phyloP scores from a whole-genome alignment of 2,329 filamentous ascomycete genomes.

The Trichophyton benhamiae region DNA sequence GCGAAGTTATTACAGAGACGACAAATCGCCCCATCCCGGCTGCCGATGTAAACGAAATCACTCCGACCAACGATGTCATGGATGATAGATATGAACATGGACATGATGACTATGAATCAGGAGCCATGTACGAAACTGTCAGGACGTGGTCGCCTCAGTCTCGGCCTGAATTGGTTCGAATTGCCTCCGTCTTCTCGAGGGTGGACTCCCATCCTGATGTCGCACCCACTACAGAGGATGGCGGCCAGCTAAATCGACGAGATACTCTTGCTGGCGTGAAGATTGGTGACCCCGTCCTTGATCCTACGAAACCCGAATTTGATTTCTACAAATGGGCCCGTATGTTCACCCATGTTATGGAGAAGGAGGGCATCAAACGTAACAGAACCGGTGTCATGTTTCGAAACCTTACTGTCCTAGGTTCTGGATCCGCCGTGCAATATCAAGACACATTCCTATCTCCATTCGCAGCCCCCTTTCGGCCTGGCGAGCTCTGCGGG shows the following conservation, averaged over 20 bases:
- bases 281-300: constrained; percentile 38
- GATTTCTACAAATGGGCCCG: constrained; percentile 43
- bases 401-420: constrained; percentile 53
- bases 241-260: constrained; percentile 12
- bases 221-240: neutral
- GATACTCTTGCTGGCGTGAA: constrained; percentile 30
- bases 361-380: constrained; percentile 44
- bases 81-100: neutral
- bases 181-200: constrained; percentile 13
- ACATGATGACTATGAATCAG: neutral
- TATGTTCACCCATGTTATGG: constrained; percentile 39
- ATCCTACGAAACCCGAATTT: constrained; percentile 41
- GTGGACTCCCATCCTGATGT: constrained; percentile 4
- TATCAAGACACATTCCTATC: constrained; percentile 56
- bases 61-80: neutral
- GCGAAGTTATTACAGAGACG: neutral
- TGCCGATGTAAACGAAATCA: neutral
- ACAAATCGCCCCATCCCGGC: neutral
- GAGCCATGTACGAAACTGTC: constrained; percentile 9
- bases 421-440: constrained; percentile 54
- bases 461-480: constrained; percentile 45
- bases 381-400: constrained; percentile 50
- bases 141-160: constrained; percentile 8
- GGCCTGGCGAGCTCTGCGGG: constrained; percentile 43
- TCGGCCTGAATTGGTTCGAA: constrained; percentile 9